Conservation (phyloP, 352 stramenopile species). For the Globisporangium ultimum region DNA sequence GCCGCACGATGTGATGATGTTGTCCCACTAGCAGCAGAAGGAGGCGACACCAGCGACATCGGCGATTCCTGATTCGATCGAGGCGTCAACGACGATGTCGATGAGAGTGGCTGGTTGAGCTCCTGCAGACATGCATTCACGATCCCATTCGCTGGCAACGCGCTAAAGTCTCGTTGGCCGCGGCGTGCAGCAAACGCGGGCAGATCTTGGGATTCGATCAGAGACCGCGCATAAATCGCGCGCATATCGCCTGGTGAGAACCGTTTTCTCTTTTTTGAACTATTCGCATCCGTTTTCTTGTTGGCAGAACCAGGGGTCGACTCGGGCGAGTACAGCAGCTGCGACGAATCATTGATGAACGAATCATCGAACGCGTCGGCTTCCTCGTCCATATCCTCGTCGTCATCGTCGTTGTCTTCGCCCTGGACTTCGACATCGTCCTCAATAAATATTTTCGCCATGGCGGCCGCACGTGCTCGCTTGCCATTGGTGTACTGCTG, state of each 20-base stretch:
- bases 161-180: constrained; percentile 26
- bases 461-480: constrained; percentile 27
- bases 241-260: constrained; percentile 56
- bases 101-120: constrained; percentile 19
- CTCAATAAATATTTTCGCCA: constrained; percentile 57
- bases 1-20: not conserved
- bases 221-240: constrained; percentile 67
- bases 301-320: constrained; percentile 5
- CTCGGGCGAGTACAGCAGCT: constrained; percentile 65
- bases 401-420: constrained; percentile 40
- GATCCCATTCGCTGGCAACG: constrained; percentile 51
- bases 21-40: not conserved
- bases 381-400: constrained; percentile 44
- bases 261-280: constrained; percentile 21
- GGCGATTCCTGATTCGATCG: constrained; percentile 7
- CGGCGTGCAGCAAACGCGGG: constrained; percentile 32
- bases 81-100: constrained; percentile 5
- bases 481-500: constrained; percentile 31
- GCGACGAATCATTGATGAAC: constrained; percentile 83
- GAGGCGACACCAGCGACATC: constrained; percentile 13
- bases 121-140: constrained; percentile 63
- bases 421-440: constrained; percentile 57
- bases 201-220: constrained; percentile 56
- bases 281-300: not conserved
- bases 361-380: constrained; percentile 48